Evolutionary conservation across 2,329 filamentous ascomycete species (phyloP).

Genomic region (Bipolaris zeicola): DNA sequence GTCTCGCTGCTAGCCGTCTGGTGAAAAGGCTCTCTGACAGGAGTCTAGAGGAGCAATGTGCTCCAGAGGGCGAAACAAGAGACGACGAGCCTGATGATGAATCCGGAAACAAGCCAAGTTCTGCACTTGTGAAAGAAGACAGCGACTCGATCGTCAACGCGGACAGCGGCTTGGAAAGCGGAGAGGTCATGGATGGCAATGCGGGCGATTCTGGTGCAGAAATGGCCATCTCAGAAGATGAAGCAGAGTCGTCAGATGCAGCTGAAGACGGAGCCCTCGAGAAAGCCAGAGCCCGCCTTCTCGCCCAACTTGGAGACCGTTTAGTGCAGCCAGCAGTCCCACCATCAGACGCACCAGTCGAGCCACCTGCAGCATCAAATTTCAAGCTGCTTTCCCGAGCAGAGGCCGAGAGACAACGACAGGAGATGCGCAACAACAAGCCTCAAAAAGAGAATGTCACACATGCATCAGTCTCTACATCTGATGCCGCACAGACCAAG

Average conservation of each 20-base stretch:
- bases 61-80: neutral
- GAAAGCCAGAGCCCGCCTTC: slow-evolving; percentile 55
- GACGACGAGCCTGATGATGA: neutral
- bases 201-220: slow-evolving; percentile 20
- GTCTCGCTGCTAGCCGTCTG: slow-evolving; percentile 72
- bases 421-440: slow-evolving; percentile 18
- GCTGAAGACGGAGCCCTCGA: slow-evolving; percentile 50
- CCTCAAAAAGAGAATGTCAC: neutral
- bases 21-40: slow-evolving; percentile 46
- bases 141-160: neutral
- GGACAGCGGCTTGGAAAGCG: neutral
- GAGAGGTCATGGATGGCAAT: slow-evolving; percentile 4
- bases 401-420: slow-evolving; percentile 31
- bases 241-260: slow-evolving; percentile 15
- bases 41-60: neutral
- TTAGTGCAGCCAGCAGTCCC: slow-evolving; percentile 30
- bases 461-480: neutral
- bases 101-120: neutral
- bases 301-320: slow-evolving; percentile 48
- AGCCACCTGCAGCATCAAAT: neutral
- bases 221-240: slow-evolving; percentile 32
- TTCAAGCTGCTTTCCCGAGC: slow-evolving; percentile 17
- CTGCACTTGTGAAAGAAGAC: neutral
- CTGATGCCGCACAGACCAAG: neutral
- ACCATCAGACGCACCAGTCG: neutral